Conservation (phyloP, 768 basidiomycete species). For the Gymnopilus dilepis region DNA sequence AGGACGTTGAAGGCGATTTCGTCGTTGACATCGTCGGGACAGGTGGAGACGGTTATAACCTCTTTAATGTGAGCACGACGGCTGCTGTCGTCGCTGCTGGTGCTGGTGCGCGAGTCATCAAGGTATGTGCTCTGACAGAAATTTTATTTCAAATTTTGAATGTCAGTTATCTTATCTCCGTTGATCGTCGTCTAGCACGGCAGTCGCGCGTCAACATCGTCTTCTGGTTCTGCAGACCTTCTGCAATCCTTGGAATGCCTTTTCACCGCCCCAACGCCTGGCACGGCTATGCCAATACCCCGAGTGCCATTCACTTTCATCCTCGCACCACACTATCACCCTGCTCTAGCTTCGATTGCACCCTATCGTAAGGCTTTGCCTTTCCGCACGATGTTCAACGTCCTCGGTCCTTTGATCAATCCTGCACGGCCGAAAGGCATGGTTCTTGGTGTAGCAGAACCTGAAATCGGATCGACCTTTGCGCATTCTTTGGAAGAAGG, state of each 20-base stretch:
- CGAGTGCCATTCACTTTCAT: conserved; percentile 89
- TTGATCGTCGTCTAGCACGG: conserved; percentile 72
- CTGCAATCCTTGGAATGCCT: conserved; percentile 82
- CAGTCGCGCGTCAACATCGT: conserved; percentile 87
- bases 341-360: conserved; percentile 77
- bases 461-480: conserved; percentile 80
- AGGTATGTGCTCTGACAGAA: conserved; percentile 53
- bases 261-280: conserved; percentile 69
- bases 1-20: conserved; percentile 68
- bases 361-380: conserved; percentile 87
- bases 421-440: conserved; percentile 86
- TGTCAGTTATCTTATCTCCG: conserved; percentile 11
- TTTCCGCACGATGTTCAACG: conserved; percentile 96
- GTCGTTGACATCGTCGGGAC: conserved; percentile 85
- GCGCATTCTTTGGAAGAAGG: conserved; percentile 73
- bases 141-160: neutral
- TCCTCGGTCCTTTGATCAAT: conserved; percentile 93
- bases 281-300: conserved; percentile 60
- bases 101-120: conserved; percentile 90
- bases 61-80: conserved; percentile 96
- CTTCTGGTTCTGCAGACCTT: conserved; percentile 93
- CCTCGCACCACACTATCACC: conserved; percentile 94
- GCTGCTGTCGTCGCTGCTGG: conserved; percentile 96
- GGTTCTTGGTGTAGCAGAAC: conserved; percentile 89
- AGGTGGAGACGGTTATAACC: conserved; percentile 94